A percentile compares a stretch with the other conserved stretches of the same genome.
phyloP scores from a whole-genome alignment of 495 filamentous ascomycete genomes.

The Hyaloscypha finlandica region DNA sequence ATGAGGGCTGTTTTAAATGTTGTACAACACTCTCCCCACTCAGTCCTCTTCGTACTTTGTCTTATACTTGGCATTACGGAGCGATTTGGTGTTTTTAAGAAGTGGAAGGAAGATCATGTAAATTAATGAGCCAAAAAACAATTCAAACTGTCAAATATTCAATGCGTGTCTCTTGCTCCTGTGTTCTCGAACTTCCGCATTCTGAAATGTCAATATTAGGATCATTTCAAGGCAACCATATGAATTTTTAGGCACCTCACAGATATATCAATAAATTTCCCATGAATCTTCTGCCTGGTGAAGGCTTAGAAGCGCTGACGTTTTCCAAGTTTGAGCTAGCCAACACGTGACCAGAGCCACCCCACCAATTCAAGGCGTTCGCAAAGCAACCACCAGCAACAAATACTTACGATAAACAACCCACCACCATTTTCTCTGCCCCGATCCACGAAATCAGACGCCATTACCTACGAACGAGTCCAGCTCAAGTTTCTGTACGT shows the following conservation, averaged over 20 bases:
- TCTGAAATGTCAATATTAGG: not conserved
- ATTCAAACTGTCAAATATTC: slow-evolving; percentile 13
- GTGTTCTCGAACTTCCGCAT: not conserved
- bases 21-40: slow-evolving; percentile 35
- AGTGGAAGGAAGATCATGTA: slow-evolving; percentile 22
- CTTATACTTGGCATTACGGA: slow-evolving; percentile 33
- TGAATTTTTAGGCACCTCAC: not conserved
- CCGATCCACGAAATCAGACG: not conserved
- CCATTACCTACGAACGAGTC: not conserved
- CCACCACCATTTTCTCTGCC: slow-evolving; percentile 8
- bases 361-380: slow-evolving; percentile 21
- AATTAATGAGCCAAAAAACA: slow-evolving; percentile 32
- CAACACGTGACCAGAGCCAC: slow-evolving; percentile 14
- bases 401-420: slow-evolving; percentile 20
- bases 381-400: slow-evolving; percentile 10
- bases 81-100: slow-evolving; percentile 27
- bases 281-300: slow-evolving; percentile 4
- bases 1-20: slow-evolving; percentile 23
- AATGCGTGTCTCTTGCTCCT: slow-evolving; percentile 14
- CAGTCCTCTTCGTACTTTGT: slow-evolving; percentile 32
- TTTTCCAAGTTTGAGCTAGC: not conserved
- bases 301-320: not conserved
- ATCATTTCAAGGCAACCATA: not conserved
- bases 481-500: not conserved
- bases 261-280: not conserved